A percentile compares a stretch with the other conserved stretches of the same genome.
These are phyloP conservation scores for Meripilus lineatus DNA, from an alignment of 1,284 basidiomycete genomes.

Conservation along the genomic window DNA sequence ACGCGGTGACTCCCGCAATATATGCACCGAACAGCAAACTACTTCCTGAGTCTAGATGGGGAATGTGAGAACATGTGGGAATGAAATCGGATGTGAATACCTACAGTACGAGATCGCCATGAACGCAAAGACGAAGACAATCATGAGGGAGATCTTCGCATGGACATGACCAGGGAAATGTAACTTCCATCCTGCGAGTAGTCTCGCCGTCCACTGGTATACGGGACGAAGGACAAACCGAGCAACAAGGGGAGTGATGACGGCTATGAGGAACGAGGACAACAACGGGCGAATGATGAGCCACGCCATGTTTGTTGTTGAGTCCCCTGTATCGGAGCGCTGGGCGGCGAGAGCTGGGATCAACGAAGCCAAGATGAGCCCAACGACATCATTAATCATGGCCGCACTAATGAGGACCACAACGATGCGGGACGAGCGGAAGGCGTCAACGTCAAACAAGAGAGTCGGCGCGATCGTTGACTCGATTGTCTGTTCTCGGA, in stretches of 20 bases:
- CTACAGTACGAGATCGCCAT: slow-evolving; percentile 2
- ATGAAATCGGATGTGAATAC: background rate
- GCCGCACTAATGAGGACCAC: slow-evolving; percentile 47
- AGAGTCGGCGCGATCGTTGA: background rate
- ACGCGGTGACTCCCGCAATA: slow-evolving; percentile 20
- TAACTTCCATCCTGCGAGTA: slow-evolving; percentile 21
- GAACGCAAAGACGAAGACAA: slow-evolving; percentile 19
- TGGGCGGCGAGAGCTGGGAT: slow-evolving; percentile 31
- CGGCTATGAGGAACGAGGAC: slow-evolving; percentile 31
- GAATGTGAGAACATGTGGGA: background rate
- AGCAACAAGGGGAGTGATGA: slow-evolving; percentile 23
- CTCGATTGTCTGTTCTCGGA: background rate
- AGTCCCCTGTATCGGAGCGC: slow-evolving; percentile 5
- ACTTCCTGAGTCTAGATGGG: slow-evolving; percentile 20
- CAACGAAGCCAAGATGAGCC: slow-evolving; percentile 45
- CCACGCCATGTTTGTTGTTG: slow-evolving; percentile 24
- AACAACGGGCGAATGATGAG: slow-evolving; percentile 36
- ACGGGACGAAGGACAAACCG: slow-evolving; percentile 23
- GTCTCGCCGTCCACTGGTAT: slow-evolving; percentile 20
- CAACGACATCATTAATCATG: slow-evolving; percentile 50
- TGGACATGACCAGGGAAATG: slow-evolving; percentile 15
- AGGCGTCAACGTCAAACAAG: too few relatives aligned
- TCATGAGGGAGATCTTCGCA: slow-evolving; percentile 19
- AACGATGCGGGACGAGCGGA: too few relatives aligned
- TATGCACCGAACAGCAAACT: slow-evolving; percentile 27